Base-by-base conservation (phyloP, 2,329 filamentous ascomycete genomes). In the Xylaria hypoxylon region DNA sequence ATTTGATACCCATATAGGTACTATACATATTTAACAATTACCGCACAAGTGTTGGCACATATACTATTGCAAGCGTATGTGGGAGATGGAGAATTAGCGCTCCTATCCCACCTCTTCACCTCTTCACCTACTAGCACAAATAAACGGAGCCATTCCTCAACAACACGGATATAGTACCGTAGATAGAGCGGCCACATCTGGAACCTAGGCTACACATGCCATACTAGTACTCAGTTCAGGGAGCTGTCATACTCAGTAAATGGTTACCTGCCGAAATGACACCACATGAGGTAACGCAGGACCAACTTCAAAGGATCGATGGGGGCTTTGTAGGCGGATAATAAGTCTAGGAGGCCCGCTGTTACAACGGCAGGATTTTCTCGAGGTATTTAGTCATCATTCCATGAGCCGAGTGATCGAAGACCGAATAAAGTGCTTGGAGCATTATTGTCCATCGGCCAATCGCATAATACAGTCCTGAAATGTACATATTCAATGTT, bases 401-500 rank as follows among this genome's bases (percentile, higher is more conserved):
- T 59, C 38, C 31, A 33, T 35, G 26, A 50, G n/a, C 35, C 22
- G 19, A 60, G 47, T 42, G 17, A 26, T 31, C 15, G 44, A 31
- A 44, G 42, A 22, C 24, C 5, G n/a, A 59, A 48, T 3, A 3
- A 42, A 24, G 52, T 51, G 44, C 44, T 60, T 5, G 33, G 42
- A 35, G 50, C 33, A 50, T 40, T 42, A 31, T 51, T 42, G 17
- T 62, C 58, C n/a, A 44, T 61, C 52, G n/a, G 44, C 22, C 52
- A 42, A 65, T 31, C 31, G 44, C 24, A 24, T 17, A 38, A 42
- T 47, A 15, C 26, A n/a, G 22, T 28, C 44, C 33, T 47, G 33
- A 22, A n/a, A 59, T 50, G 22, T 48, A 33, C 17, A 26, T 17
- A 22, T 19, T 22, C 45, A 10, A 31, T 50, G 28, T 19, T 50